Percentiles rank a stretch among this genome's conserved stretches.
These are phyloP conservation scores for Elaphomyces granulatus DNA, from an alignment of 495 filamentous ascomycete species.

Conservation along the genomic window DNA sequence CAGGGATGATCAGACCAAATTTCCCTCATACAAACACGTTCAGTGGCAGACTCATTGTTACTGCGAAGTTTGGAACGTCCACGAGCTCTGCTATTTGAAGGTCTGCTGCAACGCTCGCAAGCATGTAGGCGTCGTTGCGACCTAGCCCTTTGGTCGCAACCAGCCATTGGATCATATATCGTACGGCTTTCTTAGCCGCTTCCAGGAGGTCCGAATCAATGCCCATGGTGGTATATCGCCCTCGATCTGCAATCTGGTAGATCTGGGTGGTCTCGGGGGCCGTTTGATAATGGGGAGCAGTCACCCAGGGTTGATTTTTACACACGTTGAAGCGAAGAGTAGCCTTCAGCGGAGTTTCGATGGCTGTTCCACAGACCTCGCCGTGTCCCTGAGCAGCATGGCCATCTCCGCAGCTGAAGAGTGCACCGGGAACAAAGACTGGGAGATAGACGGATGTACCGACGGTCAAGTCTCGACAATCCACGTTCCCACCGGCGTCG, in stretches of 20 bases:
- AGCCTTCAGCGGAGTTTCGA: slow-evolving; percentile 37
- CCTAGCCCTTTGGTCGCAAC: slow-evolving; percentile 28
- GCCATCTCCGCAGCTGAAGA: slow-evolving; percentile 41
- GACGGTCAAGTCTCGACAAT: slow-evolving; percentile 32
- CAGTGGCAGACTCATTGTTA: slow-evolving; percentile 32
- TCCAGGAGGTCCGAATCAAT: slow-evolving; percentile 29
- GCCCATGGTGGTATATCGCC: slow-evolving; percentile 33
- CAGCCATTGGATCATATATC: slow-evolving; percentile 32
- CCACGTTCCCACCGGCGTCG: slow-evolving; percentile 36
- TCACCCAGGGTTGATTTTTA: slow-evolving; percentile 31
- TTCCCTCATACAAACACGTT: slow-evolving; percentile 22
- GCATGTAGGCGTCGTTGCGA: slow-evolving; percentile 34
- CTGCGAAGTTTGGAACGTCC: slow-evolving; percentile 35
- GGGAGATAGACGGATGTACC: slow-evolving; percentile 33
- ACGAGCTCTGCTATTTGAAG: slow-evolving; percentile 34
- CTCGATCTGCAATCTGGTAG: slow-evolving; percentile 18
- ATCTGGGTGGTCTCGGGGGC: slow-evolving; percentile 16
- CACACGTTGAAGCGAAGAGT: slow-evolving; percentile 30
- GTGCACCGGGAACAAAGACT: slow-evolving; percentile 32
- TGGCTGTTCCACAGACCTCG: slow-evolving; percentile 39
- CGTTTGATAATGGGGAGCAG: slow-evolving; percentile 30
- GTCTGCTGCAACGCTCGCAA: slow-evolving; percentile 33
- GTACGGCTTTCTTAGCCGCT: slow-evolving; percentile 30
- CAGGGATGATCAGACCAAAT: too few species aligned
- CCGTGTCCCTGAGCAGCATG: slow-evolving; percentile 41